Base-by-base conservation (phyloP, 2,329 filamentous ascomycete species). In the Stagonosporopsis cucurbitacearum region DNA sequence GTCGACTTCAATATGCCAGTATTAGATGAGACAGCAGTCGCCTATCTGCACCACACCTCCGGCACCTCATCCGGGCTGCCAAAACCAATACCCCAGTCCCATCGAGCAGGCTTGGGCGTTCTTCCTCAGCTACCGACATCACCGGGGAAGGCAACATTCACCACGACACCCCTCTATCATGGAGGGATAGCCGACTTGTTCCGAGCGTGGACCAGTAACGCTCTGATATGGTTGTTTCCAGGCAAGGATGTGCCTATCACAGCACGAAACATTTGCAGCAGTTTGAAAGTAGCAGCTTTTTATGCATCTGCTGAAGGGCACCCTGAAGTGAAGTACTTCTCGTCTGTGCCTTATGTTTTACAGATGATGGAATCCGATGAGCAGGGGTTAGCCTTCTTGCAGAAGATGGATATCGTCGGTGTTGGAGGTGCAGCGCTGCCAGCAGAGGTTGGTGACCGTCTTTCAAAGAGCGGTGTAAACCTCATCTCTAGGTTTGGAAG, bases 361-460 rank as follows among this genome's bases (percentile, higher is more conserved):
- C 91, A 92, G 43, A 84, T 98, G 63, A 96, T 99, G 90, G 84
- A 88, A 67, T 88, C 92, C 11, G 96, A 91, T 66, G 91, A 96
- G 77, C 90, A 95, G 77, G 92, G 90, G 46, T 82, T 98, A 2
- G 81, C 88, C 65, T 85, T 96, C 4, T 75, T 60, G 19, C 65
- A 65, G 35, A 64, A 60, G 0, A 87, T 88, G 84, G 79, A 83
- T 4, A 78, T 88, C 13, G 85, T 89, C 0, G 86, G 86, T 6
- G 84, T 88, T 0, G 86, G 86, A 2, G 87, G 86, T 6, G 86
- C 86, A 11, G 82, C 86, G 4, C 67, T 89, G 1, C 80, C 84
- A 2, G 58, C 69, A 3, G 69, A 79, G 8, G 71, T 86, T 1
- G 87, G 87, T 0, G 76, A 88, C 53, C 67, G 68, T 2, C 76